Evolutionary conservation across 2,329 filamentous ascomycete genomes (phyloP), one percentile per base, ranked within the genome.

Genomic region (Fusarium sp.): DNA sequence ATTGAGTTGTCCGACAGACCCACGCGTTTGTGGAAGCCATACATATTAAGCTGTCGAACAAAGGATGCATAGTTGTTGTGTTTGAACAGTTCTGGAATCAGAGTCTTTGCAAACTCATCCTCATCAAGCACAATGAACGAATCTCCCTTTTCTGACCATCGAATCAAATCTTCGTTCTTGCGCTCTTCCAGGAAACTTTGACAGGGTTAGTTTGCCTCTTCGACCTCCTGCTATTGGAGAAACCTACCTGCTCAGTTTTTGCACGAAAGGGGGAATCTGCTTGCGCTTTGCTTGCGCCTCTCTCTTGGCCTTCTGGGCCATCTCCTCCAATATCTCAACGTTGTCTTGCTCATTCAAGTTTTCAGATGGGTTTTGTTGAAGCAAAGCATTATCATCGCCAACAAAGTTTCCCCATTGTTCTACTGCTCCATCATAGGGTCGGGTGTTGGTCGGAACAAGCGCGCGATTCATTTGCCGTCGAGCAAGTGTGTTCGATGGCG

Each of bases 41-140:
- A 98, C 87, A 98, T 98, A 83, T 98, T 98, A 72, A 98, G 88
- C 81, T 98, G 95, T 41, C 95, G 92, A 63, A 98, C 95, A 81
- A 98, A 98, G 74, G 95, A 98, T 52, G 95, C 95, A 83, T 98
- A 98, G 82, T 98, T 98, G 88, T 96, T 98, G 85, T 99, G 96
- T 83, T 99, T 99, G 88, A 99, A 99, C 72, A 98, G 91, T 82
- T 98, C 97, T 2, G 96, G 96, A 31, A 99, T 93, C 77, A 99
- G 92, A 42, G 94, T 94, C 84, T 98, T 98, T 26, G 96, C 98
- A 80, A 99, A 99, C 84, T 98, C 96, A 80, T 99, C 96, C 83
- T 99, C 96, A 79, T 99, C 96, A 14, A 98, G 85, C 7, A 99
- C 96, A 64, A 98, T 93, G 83, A 99, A 99, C 1, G 96, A 98